Percentiles rank a stretch among this genome's conserved stretches.
phyloP scores from a whole-genome alignment of 2,329 filamentous ascomycete genomes.

The Tolypocladium sp. region DNA sequence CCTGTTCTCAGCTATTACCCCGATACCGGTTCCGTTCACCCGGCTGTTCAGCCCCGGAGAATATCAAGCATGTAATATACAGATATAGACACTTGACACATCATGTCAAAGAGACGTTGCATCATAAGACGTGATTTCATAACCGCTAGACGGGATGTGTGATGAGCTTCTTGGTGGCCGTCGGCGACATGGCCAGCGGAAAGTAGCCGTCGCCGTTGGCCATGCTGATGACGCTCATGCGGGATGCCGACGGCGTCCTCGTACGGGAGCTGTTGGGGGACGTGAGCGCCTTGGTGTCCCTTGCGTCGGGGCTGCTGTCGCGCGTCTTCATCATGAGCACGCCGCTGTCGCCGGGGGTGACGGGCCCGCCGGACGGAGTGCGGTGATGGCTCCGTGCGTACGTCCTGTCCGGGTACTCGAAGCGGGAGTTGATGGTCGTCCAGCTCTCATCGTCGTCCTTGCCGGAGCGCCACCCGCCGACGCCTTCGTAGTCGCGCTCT shows the following conservation, averaged over 20 bases:
- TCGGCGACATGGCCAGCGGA: slow-evolving; percentile 22
- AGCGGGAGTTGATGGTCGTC: slow-evolving; percentile 42
- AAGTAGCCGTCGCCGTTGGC: slow-evolving; percentile 32
- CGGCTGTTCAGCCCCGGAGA: neutral
- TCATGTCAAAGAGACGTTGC: neutral
- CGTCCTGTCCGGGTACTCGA: slow-evolving; percentile 37
- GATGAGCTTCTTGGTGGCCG: slow-evolving; percentile 17
- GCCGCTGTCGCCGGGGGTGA: slow-evolving; percentile 29
- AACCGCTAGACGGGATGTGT: neutral
- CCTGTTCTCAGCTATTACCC: neutral
- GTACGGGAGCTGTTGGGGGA: slow-evolving; percentile 39
- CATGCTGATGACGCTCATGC: slow-evolving; percentile 19
- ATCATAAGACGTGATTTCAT: neutral
- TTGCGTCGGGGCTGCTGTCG: slow-evolving; percentile 23
- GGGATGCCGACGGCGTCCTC: slow-evolving; percentile 35
- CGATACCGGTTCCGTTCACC: neutral
- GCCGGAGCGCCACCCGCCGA: slow-evolving; percentile 46
- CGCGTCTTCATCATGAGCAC: slow-evolving; percentile 35
- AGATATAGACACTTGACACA: neutral
- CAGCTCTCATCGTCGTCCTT: slow-evolving; percentile 34
- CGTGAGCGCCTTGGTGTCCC: slow-evolving; percentile 9
- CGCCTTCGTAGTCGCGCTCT: slow-evolving; percentile 48
- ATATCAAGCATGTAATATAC: neutral
- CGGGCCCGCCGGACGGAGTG: slow-evolving; percentile 28
- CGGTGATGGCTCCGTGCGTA: slow-evolving; percentile 31